Evolutionary conservation across 2,329 filamentous ascomycete genomes (phyloP).

Genomic region (Stachybotrys elegans): DNA sequence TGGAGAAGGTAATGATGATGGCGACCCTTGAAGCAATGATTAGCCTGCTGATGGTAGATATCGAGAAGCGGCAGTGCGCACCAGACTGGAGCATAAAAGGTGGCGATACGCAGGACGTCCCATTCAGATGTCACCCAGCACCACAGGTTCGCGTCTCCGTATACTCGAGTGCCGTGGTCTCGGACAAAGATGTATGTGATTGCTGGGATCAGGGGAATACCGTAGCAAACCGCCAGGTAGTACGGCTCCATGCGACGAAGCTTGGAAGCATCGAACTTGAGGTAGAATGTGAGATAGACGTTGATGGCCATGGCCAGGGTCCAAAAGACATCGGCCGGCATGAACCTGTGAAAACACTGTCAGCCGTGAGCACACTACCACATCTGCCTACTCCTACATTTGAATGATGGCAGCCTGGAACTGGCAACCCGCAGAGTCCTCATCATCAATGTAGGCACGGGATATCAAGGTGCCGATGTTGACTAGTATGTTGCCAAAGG

Average conservation of each 20-base stretch:
- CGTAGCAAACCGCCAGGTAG: conserved; percentile 64
- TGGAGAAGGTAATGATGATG: conserved; percentile 56
- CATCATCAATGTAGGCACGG: conserved; percentile 43
- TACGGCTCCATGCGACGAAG: conserved; percentile 61
- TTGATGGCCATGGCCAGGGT: conserved; percentile 74
- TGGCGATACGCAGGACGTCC: conserved; percentile 62
- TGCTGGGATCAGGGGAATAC: conserved; percentile 60
- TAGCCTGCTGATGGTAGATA: not conserved
- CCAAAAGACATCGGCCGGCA: conserved; percentile 68
- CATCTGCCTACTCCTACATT: conserved; percentile 45
- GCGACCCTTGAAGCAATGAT: conserved; percentile 41
- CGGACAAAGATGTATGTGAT: conserved; percentile 58
- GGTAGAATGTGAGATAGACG: conserved; percentile 73
- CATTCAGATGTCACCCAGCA: conserved; percentile 65
- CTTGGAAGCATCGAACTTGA: conserved; percentile 56
- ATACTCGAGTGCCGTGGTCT: conserved; percentile 49
- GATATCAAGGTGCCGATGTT: conserved; percentile 67
- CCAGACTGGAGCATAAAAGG: conserved; percentile 66
- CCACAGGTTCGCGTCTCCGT: conserved; percentile 71
- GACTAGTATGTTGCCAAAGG: conserved; percentile 68
- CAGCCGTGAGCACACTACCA: not conserved
- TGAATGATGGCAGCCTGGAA: conserved; percentile 69
- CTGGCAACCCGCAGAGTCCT: conserved; percentile 48
- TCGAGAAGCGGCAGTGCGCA: conserved; percentile 9
- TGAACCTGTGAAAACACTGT: conserved; percentile 52